These are phyloP conservation scores for Ustilago nuda DNA, from an alignment of 1,284 basidiomycete genomes.

Conservation along the genomic window DNA sequence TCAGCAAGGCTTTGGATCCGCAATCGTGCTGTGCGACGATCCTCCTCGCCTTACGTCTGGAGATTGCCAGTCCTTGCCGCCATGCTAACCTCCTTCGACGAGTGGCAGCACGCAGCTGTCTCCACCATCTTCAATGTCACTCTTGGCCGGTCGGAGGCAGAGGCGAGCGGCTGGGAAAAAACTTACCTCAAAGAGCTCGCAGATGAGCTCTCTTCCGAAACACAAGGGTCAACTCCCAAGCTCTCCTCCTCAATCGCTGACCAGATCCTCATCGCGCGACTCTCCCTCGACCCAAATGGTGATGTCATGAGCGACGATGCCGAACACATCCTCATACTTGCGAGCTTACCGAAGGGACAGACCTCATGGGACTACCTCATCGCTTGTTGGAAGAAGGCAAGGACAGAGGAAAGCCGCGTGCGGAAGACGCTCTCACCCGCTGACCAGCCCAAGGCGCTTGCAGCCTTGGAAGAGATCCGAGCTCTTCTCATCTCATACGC, in stretches of 20 bases:
- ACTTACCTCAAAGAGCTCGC: conserved; percentile 86
- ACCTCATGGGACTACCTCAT: conserved; percentile 92
- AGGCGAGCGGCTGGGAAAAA: conserved; percentile 77
- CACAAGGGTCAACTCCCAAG: conserved; percentile 63
- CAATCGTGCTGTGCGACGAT: not conserved
- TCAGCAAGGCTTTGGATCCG: not conserved
- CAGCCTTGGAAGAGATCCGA: conserved; percentile 45
- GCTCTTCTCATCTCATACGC: conserved; percentile 85
- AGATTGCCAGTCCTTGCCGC: not conserved
- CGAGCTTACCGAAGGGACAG: conserved; percentile 80
- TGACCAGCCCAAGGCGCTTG: conserved; percentile 75
- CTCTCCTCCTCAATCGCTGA: conserved; percentile 74
- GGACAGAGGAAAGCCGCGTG: conserved; percentile 42
- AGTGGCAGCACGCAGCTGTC: conserved; percentile 82
- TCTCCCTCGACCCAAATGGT: conserved; percentile 80
- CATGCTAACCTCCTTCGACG: conserved; percentile 40
- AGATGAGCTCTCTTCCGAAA: conserved; percentile 79
- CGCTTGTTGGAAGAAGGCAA: conserved; percentile 82
- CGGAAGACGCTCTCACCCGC: conserved; percentile 73
- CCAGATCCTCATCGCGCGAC: conserved; percentile 84
- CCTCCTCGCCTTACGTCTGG: not conserved
- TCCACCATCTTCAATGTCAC: conserved; percentile 81
- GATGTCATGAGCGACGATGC: conserved; percentile 85
- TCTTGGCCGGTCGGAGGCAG: conserved; percentile 80
- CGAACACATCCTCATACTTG: conserved; percentile 81